Percentiles rank a stretch among this genome's conserved stretches.
Conservation (phyloP, 1,284 basidiomycete species). For the Marasmius tenuissimus region DNA sequence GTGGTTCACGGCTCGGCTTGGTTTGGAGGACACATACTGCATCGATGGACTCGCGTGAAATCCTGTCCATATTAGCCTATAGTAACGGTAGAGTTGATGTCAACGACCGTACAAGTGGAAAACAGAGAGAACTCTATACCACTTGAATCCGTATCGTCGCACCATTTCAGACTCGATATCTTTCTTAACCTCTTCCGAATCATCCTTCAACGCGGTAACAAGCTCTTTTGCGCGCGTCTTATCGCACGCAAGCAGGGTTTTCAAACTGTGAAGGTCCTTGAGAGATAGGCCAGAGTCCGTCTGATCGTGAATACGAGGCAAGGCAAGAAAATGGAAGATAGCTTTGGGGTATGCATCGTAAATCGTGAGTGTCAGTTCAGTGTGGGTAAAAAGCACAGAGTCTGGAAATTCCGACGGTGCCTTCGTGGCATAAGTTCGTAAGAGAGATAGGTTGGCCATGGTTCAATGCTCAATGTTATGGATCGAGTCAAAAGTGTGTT, state of each 20-base stretch:
- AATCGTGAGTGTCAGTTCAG: conserved; percentile 65
- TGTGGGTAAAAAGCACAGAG: conserved; percentile 63
- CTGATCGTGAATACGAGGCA: conserved; percentile 54
- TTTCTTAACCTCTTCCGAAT: conserved; percentile 52
- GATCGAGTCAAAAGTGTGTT: background rate
- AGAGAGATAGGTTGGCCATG: conserved; percentile 51
- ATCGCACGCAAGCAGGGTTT: conserved; percentile 57
- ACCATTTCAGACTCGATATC: conserved; percentile 84
- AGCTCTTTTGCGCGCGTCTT: conserved; percentile 53
- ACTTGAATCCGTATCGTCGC: conserved; percentile 73
- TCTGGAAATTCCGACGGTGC: conserved; percentile 56
- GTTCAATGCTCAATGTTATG: background rate
- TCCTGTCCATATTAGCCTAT: conserved; percentile 59
- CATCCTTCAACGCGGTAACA: conserved; percentile 55
- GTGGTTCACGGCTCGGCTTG: background rate
- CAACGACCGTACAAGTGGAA: background rate
- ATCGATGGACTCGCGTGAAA: conserved; percentile 87
- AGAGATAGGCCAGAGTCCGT: conserved; percentile 28
- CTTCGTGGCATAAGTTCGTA: conserved; percentile 63
- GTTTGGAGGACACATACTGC: conserved; percentile 48
- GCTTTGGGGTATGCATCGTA: conserved; percentile 88
- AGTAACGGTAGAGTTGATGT: background rate
- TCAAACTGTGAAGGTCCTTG: conserved; percentile 55
- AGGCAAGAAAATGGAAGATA: conserved; percentile 79
- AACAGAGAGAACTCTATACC: conserved; percentile 41